Conservation (phyloP, 1,284 basidiomycete genomes). For the Ustanciosporium gigantosporum region DNA sequence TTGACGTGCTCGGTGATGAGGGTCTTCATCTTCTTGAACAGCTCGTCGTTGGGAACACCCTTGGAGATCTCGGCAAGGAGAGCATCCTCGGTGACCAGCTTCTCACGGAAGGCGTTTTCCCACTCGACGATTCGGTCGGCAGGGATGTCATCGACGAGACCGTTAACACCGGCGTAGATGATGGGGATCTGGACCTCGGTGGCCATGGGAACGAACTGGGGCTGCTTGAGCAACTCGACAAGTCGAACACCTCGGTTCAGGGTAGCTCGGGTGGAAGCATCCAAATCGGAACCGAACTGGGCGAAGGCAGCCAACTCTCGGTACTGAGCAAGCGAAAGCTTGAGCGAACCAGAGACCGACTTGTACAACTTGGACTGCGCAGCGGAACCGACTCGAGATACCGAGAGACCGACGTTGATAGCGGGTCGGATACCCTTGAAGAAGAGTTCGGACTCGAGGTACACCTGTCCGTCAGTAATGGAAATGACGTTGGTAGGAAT, state of each 20-base stretch:
- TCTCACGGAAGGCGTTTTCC: constrained; percentile 86
- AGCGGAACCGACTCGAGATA: constrained; percentile 98
- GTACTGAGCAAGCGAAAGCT: constrained; percentile 99
- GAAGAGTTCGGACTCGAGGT: constrained; percentile 70
- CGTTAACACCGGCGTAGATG: constrained; percentile 97
- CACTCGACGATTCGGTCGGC: constrained; percentile 92
- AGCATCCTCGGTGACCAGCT: constrained; percentile 62
- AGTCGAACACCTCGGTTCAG: constrained; percentile 96
- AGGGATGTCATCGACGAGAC: constrained; percentile 74
- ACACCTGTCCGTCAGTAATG: constrained; percentile 60
- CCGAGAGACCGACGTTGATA: constrained; percentile 99
- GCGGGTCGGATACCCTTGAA: constrained; percentile 99
- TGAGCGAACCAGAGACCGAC: constrained; percentile 98
- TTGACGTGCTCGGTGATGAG: constrained; percentile 54
- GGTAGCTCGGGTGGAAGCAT: constrained; percentile 83
- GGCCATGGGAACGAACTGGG: constrained; percentile 75
- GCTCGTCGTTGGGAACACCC: constrained; percentile 82
- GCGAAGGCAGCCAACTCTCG: constrained; percentile 99
- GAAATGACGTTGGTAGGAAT: constrained; percentile 63
- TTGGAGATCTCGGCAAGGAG: constrained; percentile 70
- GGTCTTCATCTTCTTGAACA: constrained; percentile 74
- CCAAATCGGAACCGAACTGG: constrained; percentile 99
- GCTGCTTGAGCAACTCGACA: constrained; percentile 98
- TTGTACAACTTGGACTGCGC: constrained; percentile 87
- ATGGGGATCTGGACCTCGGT: constrained; percentile 97